A percentile compares a stretch with the other conserved stretches of the same genome.
Evolutionary conservation across 2,329 filamentous ascomycete species (phyloP).

Genomic region (Cordyceps pruinosa): DNA sequence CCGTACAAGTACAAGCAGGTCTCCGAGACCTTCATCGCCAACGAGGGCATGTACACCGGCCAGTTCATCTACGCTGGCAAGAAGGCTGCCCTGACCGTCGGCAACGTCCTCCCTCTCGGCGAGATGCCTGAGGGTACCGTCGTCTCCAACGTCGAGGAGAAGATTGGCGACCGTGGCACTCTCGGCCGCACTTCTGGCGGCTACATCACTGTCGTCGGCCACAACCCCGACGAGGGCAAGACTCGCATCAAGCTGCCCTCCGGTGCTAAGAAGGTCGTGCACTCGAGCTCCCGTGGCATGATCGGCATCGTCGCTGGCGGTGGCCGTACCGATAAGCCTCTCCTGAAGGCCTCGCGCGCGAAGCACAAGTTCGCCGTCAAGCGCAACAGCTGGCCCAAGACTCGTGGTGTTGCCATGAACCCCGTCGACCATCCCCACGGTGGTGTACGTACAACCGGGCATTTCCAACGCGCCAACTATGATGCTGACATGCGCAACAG

Average conservation of each 20-base stretch:
- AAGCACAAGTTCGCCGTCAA: constrained; percentile 99
- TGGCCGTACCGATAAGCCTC: constrained; percentile 98
- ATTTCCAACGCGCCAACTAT: constrained; percentile 5
- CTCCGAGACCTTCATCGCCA: constrained; percentile 99
- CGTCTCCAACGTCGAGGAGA: constrained; percentile 98
- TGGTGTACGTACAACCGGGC: constrained; percentile 54
- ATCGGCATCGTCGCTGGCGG: constrained; percentile 99
- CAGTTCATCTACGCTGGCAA: constrained; percentile 99
- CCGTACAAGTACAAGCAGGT: constrained; percentile 97
- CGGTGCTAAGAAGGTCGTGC: constrained; percentile 98
- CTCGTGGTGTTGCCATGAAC: constrained; percentile 99
- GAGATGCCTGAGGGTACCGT: constrained; percentile 99
- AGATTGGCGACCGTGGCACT: constrained; percentile 91
- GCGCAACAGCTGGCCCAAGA: constrained; percentile 99
- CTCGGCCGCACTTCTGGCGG: constrained; percentile 97
- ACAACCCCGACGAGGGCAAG: constrained; percentile 99
- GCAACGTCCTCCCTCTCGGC: constrained; percentile 91
- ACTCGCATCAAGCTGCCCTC: constrained; percentile 99
- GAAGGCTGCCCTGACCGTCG: constrained; percentile 93
- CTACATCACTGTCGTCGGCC: constrained; percentile 96
- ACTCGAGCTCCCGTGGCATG: constrained; percentile 91
- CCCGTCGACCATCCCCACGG: constrained; percentile 98
- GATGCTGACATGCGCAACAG: constrained; percentile 42
- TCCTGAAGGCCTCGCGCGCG: constrained; percentile 98
- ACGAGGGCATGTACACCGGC: constrained; percentile 99